Conservation (phyloP, 2,329 filamentous ascomycete genomes). For the Phaeomoniella chlamydospora region DNA sequence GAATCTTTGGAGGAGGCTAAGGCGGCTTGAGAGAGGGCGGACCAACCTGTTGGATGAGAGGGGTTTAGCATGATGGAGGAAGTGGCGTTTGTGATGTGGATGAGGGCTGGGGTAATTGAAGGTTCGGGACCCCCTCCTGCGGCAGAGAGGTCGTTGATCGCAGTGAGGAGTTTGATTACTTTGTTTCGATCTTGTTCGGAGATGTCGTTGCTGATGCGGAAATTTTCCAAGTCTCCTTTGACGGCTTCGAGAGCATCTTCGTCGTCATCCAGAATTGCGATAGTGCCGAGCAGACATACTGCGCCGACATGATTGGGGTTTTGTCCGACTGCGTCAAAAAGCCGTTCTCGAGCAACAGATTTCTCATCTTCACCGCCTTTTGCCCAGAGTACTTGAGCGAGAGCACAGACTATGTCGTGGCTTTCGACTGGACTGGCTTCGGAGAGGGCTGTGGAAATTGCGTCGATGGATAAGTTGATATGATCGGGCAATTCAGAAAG, state of each 20-base stretch:
- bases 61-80: slow-evolving; percentile 71
- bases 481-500: slow-evolving; percentile 22
- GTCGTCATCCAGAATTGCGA: slow-evolving; percentile 70
- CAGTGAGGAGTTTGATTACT: slow-evolving; percentile 62
- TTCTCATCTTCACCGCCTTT: slow-evolving; percentile 62
- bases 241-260: slow-evolving; percentile 69
- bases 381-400: slow-evolving; percentile 89
- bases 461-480: background rate
- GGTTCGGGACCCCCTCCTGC: slow-evolving; percentile 18
- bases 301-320: slow-evolving; percentile 64
- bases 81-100: slow-evolving; percentile 51
- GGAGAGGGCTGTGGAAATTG: background rate
- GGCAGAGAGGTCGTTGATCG: slow-evolving; percentile 48
- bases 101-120: no score
- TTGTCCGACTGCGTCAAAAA: slow-evolving; percentile 67
- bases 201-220: slow-evolving; percentile 55
- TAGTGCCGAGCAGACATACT: slow-evolving; percentile 66
- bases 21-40: slow-evolving; percentile 53
- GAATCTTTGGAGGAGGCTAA: slow-evolving; percentile 36
- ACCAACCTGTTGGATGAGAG: slow-evolving; percentile 67
- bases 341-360: slow-evolving; percentile 59
- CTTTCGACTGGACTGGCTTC: slow-evolving; percentile 35
- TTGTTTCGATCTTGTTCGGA: slow-evolving; percentile 49
- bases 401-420: slow-evolving; percentile 71
- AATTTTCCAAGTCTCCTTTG: slow-evolving; percentile 55